Conservation (phyloP, 2,329 filamentous ascomycete genomes). For the Xylaria digitata region DNA sequence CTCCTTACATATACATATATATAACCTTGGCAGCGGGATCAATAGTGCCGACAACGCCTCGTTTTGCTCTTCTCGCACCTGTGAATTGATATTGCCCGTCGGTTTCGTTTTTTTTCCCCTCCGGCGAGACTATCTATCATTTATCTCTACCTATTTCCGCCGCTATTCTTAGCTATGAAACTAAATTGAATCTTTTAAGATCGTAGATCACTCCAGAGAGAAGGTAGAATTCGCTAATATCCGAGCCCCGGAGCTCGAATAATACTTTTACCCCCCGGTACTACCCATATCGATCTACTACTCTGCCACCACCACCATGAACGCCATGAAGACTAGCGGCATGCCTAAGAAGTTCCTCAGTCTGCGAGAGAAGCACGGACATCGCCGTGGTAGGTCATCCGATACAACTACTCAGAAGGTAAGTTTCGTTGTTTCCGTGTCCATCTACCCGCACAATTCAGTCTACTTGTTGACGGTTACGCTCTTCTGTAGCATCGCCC, state of each 20-base stretch:
- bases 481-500: constrained; percentile 58
- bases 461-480: constrained; percentile 25
- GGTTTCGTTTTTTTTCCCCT: constrained; percentile 3
- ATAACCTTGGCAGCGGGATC: background rate
- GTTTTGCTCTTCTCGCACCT: constrained; percentile 2
- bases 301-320: constrained; percentile 20
- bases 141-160: background rate
- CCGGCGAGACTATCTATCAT: constrained; percentile 13
- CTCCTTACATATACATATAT: constrained; percentile 35
- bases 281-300: constrained; percentile 15
- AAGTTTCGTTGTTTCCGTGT: constrained; percentile 30
- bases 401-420: constrained; percentile 66
- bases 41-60: constrained; percentile 15
- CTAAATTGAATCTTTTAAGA: constrained; percentile 1
- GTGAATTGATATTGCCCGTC: constrained; percentile 8
- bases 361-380: constrained; percentile 73
- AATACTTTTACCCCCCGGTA: background rate
- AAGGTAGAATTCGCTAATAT: background rate
- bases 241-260: constrained; percentile 6
- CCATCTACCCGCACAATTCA: background rate
- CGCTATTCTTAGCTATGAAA: constrained; percentile 27
- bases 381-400: constrained; percentile 66
- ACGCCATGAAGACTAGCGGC: constrained; percentile 61
- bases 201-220: background rate
- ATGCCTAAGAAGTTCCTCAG: constrained; percentile 75